Conservation (phyloP, 768 basidiomycete species). For the Mycena vitilis region DNA sequence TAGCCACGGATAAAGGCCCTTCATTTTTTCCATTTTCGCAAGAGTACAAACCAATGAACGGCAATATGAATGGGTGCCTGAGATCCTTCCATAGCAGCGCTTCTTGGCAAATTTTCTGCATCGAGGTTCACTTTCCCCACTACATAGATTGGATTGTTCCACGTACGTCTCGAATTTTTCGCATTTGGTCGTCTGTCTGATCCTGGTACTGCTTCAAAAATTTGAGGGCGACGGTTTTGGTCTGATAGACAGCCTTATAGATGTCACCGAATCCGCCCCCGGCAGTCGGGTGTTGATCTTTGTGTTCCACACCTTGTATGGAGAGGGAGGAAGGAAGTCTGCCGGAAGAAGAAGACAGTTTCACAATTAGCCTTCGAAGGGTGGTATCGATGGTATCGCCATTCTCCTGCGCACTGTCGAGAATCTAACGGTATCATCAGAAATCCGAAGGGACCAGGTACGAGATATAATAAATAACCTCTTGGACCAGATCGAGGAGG, state of each 20-base stretch:
- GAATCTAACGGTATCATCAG: constrained; percentile 11
- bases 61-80: constrained; percentile 28
- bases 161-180: constrained; percentile 16
- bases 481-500: constrained; percentile 26
- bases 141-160: neutral
- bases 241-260: constrained; percentile 21
- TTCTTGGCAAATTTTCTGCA: constrained; percentile 33
- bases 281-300: neutral
- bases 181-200: constrained; percentile 9
- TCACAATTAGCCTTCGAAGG: constrained; percentile 24
- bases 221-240: constrained; percentile 34
- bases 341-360: constrained; percentile 20
- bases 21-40: neutral
- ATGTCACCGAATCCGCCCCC: constrained; percentile 35
- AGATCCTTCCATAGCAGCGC: constrained; percentile 36
- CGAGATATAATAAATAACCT: constrained; percentile 1
- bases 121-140: neutral
- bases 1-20: neutral
- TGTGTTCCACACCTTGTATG: constrained; percentile 23
- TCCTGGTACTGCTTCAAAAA: neutral
- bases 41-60: constrained; percentile 31
- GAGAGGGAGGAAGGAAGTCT: constrained; percentile 28
- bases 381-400: constrained; percentile 1
- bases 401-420: constrained; percentile 6
- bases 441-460: neutral